Evolutionary conservation across 2,329 filamentous ascomycete species (phyloP).

Genomic region (Cytospora mali): DNA sequence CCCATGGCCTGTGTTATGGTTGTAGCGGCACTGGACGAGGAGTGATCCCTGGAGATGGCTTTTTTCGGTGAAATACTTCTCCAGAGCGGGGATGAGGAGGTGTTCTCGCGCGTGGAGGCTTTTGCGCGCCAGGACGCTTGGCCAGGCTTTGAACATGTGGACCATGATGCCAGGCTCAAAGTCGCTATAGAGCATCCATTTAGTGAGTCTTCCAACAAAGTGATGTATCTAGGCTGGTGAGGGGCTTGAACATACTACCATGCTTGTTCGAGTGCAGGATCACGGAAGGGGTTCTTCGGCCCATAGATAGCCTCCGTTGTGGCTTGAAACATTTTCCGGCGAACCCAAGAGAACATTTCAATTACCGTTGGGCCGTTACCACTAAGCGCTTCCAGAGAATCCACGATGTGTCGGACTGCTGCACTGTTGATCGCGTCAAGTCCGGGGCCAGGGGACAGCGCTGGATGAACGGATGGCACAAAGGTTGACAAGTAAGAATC

Average conservation of each 20-base stretch:
- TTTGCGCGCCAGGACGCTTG: neutral
- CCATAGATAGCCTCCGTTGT: conserved; percentile 31
- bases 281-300: conserved; percentile 28
- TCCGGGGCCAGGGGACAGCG: conserved; percentile 16
- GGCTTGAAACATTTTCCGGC: conserved; percentile 25
- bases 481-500: conserved; percentile 27
- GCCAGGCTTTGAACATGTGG: conserved; percentile 9
- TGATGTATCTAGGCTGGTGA: accelerated
- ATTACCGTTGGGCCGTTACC: conserved; percentile 5
- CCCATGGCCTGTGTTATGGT: conserved; percentile 33
- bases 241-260: conserved; percentile 2
- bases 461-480: conserved; percentile 7
- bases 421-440: conserved; percentile 20
- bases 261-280: conserved; percentile 4
- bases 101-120: conserved; percentile 1
- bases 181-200: neutral
- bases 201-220: neutral
- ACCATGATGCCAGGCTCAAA: conserved; percentile 8
- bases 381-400: too few species aligned
- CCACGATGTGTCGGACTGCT: too few species aligned
- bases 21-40: conserved; percentile 21
- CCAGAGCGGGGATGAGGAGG: conserved; percentile 5
- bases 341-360: conserved; percentile 25
- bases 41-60: conserved; percentile 3
- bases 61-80: conserved; percentile 1